These are phyloP conservation scores for Macrophomina tecta DNA, from an alignment of 2,329 filamentous ascomycete genomes.

Conservation along the genomic window DNA sequence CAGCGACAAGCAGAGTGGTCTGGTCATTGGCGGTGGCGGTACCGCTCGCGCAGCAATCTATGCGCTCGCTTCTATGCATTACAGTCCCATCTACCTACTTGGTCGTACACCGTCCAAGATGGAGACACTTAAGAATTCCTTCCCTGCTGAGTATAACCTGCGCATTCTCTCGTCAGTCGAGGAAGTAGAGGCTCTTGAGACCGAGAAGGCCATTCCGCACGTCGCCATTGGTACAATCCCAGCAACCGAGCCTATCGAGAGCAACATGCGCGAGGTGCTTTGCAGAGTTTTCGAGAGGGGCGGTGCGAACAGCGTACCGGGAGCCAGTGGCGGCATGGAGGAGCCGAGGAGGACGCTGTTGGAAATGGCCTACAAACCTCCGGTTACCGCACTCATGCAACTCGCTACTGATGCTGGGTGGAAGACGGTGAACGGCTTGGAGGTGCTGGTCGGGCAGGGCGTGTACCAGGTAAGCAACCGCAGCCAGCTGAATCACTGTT, in stretches of 20 bases:
- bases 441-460: constrained; percentile 87
- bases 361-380: constrained; percentile 97
- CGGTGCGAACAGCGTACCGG: constrained; percentile 50
- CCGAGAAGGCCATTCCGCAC: constrained; percentile 58
- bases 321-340: constrained; percentile 46
- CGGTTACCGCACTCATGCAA: constrained; percentile 82
- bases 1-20: constrained; percentile 53
- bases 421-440: constrained; percentile 83
- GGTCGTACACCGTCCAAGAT: constrained; percentile 77
- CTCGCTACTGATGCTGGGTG: constrained; percentile 79
- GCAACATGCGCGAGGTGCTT: constrained; percentile 70
- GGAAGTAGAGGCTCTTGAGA: constrained; percentile 57
- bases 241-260: constrained; percentile 82
- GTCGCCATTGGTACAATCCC: constrained; percentile 92
- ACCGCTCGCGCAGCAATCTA: constrained; percentile 92
- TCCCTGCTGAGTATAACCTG: constrained; percentile 76
- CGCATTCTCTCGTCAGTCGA: constrained; percentile 63
- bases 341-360: constrained; percentile 64
- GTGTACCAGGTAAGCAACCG: constrained; percentile 61
- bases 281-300: constrained; percentile 55
- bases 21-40: constrained; percentile 90
- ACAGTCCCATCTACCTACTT: constrained; percentile 83
- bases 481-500: constrained; percentile 46
- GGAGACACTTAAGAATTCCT: constrained; percentile 69
- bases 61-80: constrained; percentile 82